Percentiles rank a stretch among this genome's conserved stretches.
These are phyloP conservation scores for Wickerhamomyces silvicola DNA, from an alignment of 805 yeast genomes.

Conservation along the genomic window DNA sequence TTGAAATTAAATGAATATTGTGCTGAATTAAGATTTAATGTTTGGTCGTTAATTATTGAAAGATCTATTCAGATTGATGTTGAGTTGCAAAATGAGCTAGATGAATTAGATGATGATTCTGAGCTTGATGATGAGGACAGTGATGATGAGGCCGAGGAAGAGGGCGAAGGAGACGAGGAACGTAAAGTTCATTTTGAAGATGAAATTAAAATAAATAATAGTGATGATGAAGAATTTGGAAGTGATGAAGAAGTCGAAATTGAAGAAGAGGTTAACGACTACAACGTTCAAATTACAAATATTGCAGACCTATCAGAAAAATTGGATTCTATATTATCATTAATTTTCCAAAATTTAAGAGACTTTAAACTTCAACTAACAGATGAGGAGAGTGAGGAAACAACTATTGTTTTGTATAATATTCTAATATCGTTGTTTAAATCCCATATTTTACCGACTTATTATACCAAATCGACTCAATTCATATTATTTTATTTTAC, in stretches of 20 bases:
- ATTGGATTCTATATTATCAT: constrained; percentile 61
- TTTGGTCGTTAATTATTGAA: constrained; percentile 80
- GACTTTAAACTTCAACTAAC: constrained; percentile 24
- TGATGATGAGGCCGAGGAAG: constrained; percentile 27
- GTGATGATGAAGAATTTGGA: constrained; percentile 26
- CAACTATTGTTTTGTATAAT: constrained; percentile 63
- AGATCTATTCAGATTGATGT: constrained; percentile 83
- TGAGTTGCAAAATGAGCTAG: constrained; percentile 82
- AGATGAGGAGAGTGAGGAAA: constrained; percentile 48
- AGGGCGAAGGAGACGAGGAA: constrained; percentile 24
- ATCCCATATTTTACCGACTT: constrained; percentile 83
- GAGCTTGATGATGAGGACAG: constrained; percentile 47
- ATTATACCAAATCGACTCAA: constrained; percentile 83
- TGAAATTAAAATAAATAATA: constrained; percentile 25
- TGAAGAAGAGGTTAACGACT: constrained; percentile 22
- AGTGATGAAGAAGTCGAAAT: constrained; percentile 27
- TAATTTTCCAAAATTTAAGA: constrained; percentile 47
- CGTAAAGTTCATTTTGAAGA: constrained; percentile 22
- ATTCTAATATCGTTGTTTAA: constrained; percentile 72
- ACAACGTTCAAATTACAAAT: constrained; percentile 29
- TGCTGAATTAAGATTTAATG: constrained; percentile 61
- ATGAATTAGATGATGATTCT: constrained; percentile 74
- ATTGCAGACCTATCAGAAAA: constrained; percentile 52
- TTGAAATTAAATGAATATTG: constrained; percentile 60
- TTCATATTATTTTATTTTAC: constrained; percentile 75